phyloP scores from a whole-genome alignment of 2,329 filamentous ascomycete species.

The Colletotrichum paranaense region DNA sequence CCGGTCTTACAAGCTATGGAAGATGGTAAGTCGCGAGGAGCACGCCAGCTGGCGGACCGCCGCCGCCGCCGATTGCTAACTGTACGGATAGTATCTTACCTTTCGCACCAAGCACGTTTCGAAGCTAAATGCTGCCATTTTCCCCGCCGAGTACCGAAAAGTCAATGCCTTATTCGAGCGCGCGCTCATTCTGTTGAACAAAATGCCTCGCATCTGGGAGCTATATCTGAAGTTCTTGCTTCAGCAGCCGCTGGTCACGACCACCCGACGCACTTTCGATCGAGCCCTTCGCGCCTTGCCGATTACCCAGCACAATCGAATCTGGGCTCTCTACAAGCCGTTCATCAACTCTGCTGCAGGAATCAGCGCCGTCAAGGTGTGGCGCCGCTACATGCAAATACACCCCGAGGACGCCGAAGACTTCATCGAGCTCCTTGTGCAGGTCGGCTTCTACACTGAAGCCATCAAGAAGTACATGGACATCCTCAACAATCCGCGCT shows the following conservation, averaged over 20 bases:
- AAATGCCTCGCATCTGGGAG: constrained; percentile 99
- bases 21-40: constrained; percentile 70
- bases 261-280: constrained; percentile 89
- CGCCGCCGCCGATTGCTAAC: constrained; percentile 10
- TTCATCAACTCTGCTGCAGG: constrained; percentile 94
- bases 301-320: constrained; percentile 92
- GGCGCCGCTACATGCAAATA: constrained; percentile 96
- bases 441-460: constrained; percentile 87
- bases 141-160: constrained; percentile 86
- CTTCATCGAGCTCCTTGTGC: constrained; percentile 88
- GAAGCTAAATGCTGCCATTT: constrained; percentile 84
- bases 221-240: constrained; percentile 94
- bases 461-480: constrained; percentile 92
- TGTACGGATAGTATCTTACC: constrained; percentile 75
- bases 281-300: constrained; percentile 90
- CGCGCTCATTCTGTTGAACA: constrained; percentile 92
- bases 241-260: constrained; percentile 90
- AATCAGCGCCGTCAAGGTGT: constrained; percentile 90
- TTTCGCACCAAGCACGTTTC: constrained; percentile 85
- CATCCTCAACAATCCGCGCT: constrained; percentile 89
- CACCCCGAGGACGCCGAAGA: constrained; percentile 96
- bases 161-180: constrained; percentile 96
- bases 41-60: no score
- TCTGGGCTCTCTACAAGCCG: constrained; percentile 91
- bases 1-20: constrained; percentile 98